Percentiles rank a stretch among this genome's conserved stretches.
Evolutionary conservation across 129 eudicot species (phyloP).

Genomic region (Flaveria bidentis): DNA sequence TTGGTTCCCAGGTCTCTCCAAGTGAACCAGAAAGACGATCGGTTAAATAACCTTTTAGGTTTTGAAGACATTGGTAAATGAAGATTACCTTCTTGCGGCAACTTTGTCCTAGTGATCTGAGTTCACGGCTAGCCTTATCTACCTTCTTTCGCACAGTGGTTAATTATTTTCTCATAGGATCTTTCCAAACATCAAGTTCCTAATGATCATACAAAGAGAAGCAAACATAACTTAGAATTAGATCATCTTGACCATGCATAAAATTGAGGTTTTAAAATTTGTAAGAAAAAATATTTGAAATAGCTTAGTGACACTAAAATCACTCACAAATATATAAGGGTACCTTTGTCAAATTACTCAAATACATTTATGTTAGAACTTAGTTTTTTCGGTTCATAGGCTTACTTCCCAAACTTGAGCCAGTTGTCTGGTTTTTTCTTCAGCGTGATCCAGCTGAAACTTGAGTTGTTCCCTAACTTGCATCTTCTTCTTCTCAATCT

Average conservation of each 20-base stretch:
- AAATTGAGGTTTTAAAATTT: too few species aligned
- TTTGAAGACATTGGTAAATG: too few species aligned
- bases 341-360: background rate
- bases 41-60: too few species aligned
- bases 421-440: slow-evolving; percentile 53
- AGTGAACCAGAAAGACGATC: too few species aligned
- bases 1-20: too few species aligned
- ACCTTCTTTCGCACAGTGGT: slow-evolving; percentile 52
- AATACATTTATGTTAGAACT: slow-evolving; percentile 11
- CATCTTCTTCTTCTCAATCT: slow-evolving; percentile 58
- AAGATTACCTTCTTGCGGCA: slow-evolving; percentile 57
- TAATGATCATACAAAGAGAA: slow-evolving; percentile 12
- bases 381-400: background rate
- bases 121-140: slow-evolving; percentile 52
- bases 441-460: slow-evolving; percentile 57
- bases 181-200: slow-evolving; percentile 62
- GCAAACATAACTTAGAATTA: background rate
- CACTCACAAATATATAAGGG: background rate
- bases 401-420: slow-evolving; percentile 71
- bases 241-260: background rate
- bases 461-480: slow-evolving; percentile 50
- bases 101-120: slow-evolving; percentile 56
- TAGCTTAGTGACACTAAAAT: background rate
- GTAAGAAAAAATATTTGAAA: too few species aligned
- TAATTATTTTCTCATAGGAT: slow-evolving; percentile 68